These are phyloP conservation scores for Hypocreales sp. DNA, from an alignment of 2,329 filamentous ascomycete species.

Conservation along the genomic window DNA sequence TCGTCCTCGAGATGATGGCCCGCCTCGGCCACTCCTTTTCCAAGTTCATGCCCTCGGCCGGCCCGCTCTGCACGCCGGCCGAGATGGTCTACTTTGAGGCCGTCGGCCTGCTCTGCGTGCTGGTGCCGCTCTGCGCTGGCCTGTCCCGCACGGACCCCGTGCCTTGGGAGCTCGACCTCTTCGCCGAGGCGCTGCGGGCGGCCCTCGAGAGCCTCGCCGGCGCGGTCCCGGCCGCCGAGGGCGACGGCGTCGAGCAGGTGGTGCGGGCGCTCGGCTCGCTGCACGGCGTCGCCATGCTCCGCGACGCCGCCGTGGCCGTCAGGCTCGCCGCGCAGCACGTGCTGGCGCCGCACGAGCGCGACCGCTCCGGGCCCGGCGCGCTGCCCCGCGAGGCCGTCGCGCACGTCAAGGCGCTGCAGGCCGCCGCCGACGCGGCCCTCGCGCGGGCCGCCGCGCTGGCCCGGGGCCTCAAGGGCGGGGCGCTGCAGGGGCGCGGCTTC, in stretches of 20 bases:
- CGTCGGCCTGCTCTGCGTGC: slow-evolving; percentile 22
- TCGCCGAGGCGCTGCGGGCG: slow-evolving; percentile 11
- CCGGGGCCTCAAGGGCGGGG: slow-evolving; percentile 13
- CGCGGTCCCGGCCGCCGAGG: slow-evolving; percentile 4
- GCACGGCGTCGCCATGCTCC: slow-evolving; percentile 20
- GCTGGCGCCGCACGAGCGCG: slow-evolving; percentile 19
- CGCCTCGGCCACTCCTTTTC: slow-evolving; percentile 26
- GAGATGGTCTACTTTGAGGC: slow-evolving; percentile 29
- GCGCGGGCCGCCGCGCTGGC: slow-evolving; percentile 16
- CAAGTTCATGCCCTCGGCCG: slow-evolving; percentile 18
- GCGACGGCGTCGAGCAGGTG: slow-evolving; percentile 5
- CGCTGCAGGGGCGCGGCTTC: slow-evolving; percentile 10
- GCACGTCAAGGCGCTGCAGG: slow-evolving; percentile 17
- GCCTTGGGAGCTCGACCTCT: slow-evolving; percentile 10
- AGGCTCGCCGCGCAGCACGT: slow-evolving; percentile 18
- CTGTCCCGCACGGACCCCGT: slow-evolving; percentile 10
- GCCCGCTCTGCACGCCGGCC: slow-evolving; percentile 19
- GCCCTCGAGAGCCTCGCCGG: slow-evolving; percentile 12
- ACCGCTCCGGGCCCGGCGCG: slow-evolving; percentile 20
- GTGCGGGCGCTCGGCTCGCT: slow-evolving; percentile 16
- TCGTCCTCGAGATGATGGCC: slow-evolving; percentile 24
- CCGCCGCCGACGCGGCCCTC: slow-evolving; percentile 13
- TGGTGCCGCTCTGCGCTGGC: slow-evolving; percentile 14
- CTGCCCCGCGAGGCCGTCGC: slow-evolving; percentile 20
- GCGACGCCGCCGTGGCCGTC: slow-evolving; percentile 20